Evolutionary conservation across 2,329 filamentous ascomycete genomes (phyloP).

Genomic region (Diaporthe ilicicola): DNA sequence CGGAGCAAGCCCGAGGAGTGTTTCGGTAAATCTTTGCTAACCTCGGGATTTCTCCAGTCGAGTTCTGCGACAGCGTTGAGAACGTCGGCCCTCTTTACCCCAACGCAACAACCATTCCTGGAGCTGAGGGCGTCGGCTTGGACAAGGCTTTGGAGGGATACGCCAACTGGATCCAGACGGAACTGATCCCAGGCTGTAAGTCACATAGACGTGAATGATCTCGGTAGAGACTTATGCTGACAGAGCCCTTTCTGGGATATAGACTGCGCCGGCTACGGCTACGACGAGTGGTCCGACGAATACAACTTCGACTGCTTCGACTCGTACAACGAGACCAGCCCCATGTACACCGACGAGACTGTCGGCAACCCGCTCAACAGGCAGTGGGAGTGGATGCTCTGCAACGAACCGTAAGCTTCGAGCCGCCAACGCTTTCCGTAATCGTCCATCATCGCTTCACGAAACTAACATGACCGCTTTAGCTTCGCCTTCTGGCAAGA

Average conservation of each 20-base stretch:
- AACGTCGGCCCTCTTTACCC: constrained; percentile 53
- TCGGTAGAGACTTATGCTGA: constrained; percentile 32
- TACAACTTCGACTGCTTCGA: constrained; percentile 57
- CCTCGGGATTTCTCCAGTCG: constrained; percentile 41
- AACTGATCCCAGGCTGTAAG: constrained; percentile 52
- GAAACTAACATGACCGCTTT: constrained; percentile 23
- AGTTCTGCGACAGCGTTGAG: constrained; percentile 59
- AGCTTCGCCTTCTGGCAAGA: constrained; percentile 51
- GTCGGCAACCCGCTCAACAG: constrained; percentile 53
- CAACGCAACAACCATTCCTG: constrained; percentile 53
- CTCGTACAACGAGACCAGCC: constrained; percentile 54
- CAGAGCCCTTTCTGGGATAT: neutral
- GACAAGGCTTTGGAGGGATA: constrained; percentile 61
- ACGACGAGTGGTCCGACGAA: constrained; percentile 53
- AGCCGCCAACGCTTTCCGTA: neutral
- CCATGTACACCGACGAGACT: constrained; percentile 47
- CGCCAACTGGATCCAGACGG: constrained; percentile 54
- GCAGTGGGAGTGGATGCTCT: constrained; percentile 65
- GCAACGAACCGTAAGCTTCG: constrained; percentile 53
- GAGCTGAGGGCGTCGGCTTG: constrained; percentile 58
- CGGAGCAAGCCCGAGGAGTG: constrained; percentile 42
- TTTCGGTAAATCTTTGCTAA: constrained; percentile 45
- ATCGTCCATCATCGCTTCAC: neutral
- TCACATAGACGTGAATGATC: accelerated
- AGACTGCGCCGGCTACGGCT: constrained; percentile 49